Evolutionary conservation across 2,329 filamentous ascomycete genomes (phyloP), one percentile per base, ranked within the genome.

Genomic region (Leptographium flavum): DNA sequence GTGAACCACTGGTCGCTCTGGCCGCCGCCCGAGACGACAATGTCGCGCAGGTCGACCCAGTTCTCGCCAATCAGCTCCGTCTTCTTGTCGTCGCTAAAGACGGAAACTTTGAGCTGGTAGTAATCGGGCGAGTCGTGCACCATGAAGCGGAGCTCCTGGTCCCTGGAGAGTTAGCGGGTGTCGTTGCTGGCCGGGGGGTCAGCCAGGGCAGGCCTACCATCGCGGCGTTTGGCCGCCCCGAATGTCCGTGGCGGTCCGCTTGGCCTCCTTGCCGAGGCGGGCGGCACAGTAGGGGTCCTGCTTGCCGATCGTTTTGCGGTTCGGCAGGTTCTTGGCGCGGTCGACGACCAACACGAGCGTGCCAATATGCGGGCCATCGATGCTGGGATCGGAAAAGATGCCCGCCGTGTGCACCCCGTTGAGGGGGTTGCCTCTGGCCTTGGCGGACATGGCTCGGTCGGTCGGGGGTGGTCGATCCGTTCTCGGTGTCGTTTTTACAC

Each of bases 31-130:
- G 79, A 70, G 19, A 88, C 73, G 50, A 98, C 75, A 55, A 98
- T 83, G 54, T 78, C 74, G 53, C 80, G 79, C 48, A 98, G 70
- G 57, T 85, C 83, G 47, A 96, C 76, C 81, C 86, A 95, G 7
- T 85, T 80, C 63, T 98, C 92, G 52, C 92, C 92, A 55, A 98
- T 95, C 52, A 98, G 64, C 54, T 98, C 92, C 0, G 90, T 96
- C 67, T 83, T 93, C 68, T 95, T 96, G 65, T 98, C 92, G 57
- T 98, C 92, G 59, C 94, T 95, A 67, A 98, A 98, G 6, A 96
- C 77, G 3, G 90, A 95, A 15, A 96, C 73, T 61, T 98, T 98
- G 47, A 98, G 73, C 60, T 88, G 86, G 64, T 87, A 87, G 68
- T 98, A 98, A 64, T 98, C 92, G 17, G 87, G 81, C 15, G 87